Evolutionary conservation across 2,329 filamentous ascomycete genomes (phyloP), one percentile per base, ranked within the genome.

Genomic region (Mycosphaerella arachidis): DNA sequence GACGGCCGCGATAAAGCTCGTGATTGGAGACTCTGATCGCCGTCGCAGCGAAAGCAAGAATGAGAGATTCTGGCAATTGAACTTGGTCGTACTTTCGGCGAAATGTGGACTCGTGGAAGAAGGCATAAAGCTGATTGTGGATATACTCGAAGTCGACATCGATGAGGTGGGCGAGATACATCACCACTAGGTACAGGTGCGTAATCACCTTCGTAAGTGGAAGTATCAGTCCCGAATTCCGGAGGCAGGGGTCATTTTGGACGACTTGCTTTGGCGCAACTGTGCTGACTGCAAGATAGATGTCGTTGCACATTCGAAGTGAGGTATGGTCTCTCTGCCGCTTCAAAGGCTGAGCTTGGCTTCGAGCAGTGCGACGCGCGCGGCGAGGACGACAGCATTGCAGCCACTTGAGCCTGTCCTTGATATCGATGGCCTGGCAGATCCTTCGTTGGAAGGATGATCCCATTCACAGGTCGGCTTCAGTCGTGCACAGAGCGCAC

Each of bases 401-500:
- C 45, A 7, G n/a, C 20, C 16, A 43, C 35, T 24, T 35, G 53
- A 45, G 7, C 27, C 27, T 30, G 29, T 18, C 37, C 53, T n/a
- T 29, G 31, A 29, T 7, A 54, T 12, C 6, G 53, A 37, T 20
- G 46, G 24, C 37, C 45, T 53, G 48, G 46, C 31, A 30, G 46
- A 7, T 29, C 31, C 30, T 30, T 46, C 52, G 9, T 53, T 20
- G 6, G 33, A 40, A n/a, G 57, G 33, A 24, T 37, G 46, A 37
- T 56, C 58, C 52, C 48, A 60, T 48, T 56, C 48, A 40, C 54
- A 56, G 13, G 46, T n/a, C 48, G 56, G 58, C n/a, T 48, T 48
- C 9, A 60, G 46, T 10, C 58, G 53, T 10, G 58, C 58, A 46
- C 58, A 60, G 27, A 60, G 56, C 18, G 58, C 53, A 29, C 58